Evolutionary conservation across 768 basidiomycete genomes (phyloP), one percentile per base, ranked within the genome.

Genomic region (Mycena maculata): DNA sequence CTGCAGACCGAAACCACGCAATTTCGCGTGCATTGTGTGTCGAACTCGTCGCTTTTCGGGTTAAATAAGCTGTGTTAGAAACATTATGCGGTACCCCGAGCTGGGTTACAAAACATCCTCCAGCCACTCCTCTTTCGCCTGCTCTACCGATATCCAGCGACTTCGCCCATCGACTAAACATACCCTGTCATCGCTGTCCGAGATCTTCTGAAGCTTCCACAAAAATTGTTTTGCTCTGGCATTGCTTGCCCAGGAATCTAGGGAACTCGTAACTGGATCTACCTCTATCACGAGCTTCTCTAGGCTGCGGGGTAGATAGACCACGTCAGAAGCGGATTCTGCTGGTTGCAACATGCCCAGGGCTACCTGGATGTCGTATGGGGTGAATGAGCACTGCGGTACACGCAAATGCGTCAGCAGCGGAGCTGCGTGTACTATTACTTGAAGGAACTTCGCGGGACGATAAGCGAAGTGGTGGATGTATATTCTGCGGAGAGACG

Each of bases 361-460:
- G 1, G 64, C 64, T 11, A 54, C 64, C 50, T 66, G 64, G 20
- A 66, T 28, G 1, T 60, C 44, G 44, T 66, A 60, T 12, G 52
- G 1, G 6, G 64, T 23, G n/a, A 66, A 60, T 25, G 64, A 60
- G 10, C 50, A 16, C 57, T 65, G 64, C 2, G 57, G 64, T 8
- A 60, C 57, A 38, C 28, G 64, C 27, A 65, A 44, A 48, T 60
- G 64, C 33, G 50, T 48, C 27, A 65, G 30, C 25, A 4, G 16
- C 42, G 64, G 57, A 12, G 58, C 64, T 16, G 44, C 48, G 2
- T 45, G 57, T 20, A 50, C 50, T 25, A 65, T 60, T 22, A 47
- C 50, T 12, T 38, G 1, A 10, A 65, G 52, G 48, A 65, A 60
- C 9, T 48, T 23, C 8, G 42, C 5, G 12, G 64, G 58, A 36